Evolutionary conservation across 2,329 filamentous ascomycete genomes (phyloP), one percentile per base, ranked within the genome.

Genomic region (Colletotrichum sp.): DNA sequence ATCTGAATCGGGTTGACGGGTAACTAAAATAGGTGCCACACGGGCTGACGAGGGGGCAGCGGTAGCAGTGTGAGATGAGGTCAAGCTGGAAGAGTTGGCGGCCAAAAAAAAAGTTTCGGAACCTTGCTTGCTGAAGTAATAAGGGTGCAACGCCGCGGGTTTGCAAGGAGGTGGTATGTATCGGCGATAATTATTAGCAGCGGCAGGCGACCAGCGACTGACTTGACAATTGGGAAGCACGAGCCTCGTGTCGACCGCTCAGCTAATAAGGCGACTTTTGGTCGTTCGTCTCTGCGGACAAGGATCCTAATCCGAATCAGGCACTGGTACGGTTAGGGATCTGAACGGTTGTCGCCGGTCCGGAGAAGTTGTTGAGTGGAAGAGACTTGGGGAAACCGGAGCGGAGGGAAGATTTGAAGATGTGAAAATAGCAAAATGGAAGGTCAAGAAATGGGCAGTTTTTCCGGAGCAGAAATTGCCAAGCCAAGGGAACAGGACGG

Each of bases 21-120:
- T 75, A 71, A 65, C 75, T 76, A 76, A 75, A 76, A 75, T 63
- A 75, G 75, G 71, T 76, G 75, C 71, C 71, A 76, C 75, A 76
- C 44, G 70, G 71, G 59, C 60, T 72, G 71, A 44, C 71, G 75
- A 75, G 75, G 71, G 60, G 68, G 34, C 57, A 44, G 68, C 34
- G 63, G 62, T 57, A 57, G 55, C 32, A 32, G 59, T 49, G 34
- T 70, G 68, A 63, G 34, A 63, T 70, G 71, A 59, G 57, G 67
- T 74, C 55, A 65, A 60, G 66, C 71, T 36, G 32, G 21, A 16
- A 39, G 65, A 39, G 32, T 55, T 36, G 62, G 49, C 71, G 57
- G 71, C 32, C 39, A 34, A 39, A 74, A 65, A 73, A 67, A 68
- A 76, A 71, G 59, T 65, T 55, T 71, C 75, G 66, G 66, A 75